Evolutionary conservation across 441 rosid species (phyloP), one percentile per base, ranked within the genome.

Genomic region (Macaranga tanarius): DNA sequence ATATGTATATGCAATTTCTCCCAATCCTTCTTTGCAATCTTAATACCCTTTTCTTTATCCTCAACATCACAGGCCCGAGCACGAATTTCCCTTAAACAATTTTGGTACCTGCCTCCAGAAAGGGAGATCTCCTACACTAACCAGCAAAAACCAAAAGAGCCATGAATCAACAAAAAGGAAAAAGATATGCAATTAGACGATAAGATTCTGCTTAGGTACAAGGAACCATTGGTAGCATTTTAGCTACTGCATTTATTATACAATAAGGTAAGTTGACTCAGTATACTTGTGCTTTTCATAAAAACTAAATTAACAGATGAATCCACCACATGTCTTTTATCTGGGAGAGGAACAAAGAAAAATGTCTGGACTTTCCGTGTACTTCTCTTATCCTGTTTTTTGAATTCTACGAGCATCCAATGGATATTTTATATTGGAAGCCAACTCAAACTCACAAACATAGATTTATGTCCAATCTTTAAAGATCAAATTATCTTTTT

Each of bases 121-220:
- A 95, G 95, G 64, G 98, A 93, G 55, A 95, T 87, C 77, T 95
- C 98, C 99, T 91, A 85, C 48, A 83, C 84, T 78, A 85, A 69
- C 83, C 82, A 79, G 75, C 79, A 81, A 84, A 70, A 76, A 75
- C 52, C 45, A 60, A 72, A 64, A 1, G 62, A 23, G 58, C 69
- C 73, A 20, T 28, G 50, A 61, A 73, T 80, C 67, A 79, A 44
- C 61, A 60, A 28, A 51, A 11, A 57, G 25, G 20, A 0, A 17
- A 13, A 65, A 59, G 9, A n/a, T n/a, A 20, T 52, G n/a, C 13
- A 62, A 15, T 6, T 44, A 66, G 11, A n/a, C 12, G 40, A 31
- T 19, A 54, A 40, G 20, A 60, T 22, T 10, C 7, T 57, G 22
- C 19, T 16, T 63, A 72, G 50, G 12, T 28, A 13, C n/a, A 42